Percentiles rank a stretch among this genome's conserved stretches.
These are phyloP conservation scores for Chrysanthemum lavandulifolium DNA, from an alignment of 129 eudicot species.

Conservation along the genomic window DNA sequence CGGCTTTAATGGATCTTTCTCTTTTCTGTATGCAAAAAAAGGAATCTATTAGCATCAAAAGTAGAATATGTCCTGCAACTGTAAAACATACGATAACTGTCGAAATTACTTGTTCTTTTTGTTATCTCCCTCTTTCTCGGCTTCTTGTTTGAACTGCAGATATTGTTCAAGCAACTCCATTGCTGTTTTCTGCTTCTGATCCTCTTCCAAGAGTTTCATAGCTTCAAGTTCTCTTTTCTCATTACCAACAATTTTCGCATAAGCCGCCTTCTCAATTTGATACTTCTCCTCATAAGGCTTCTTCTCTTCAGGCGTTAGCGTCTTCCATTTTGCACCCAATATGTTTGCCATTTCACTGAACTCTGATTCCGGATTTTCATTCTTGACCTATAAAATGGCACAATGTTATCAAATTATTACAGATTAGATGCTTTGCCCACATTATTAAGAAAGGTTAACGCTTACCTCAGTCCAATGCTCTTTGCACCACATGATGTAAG, in stretches of 20 bases:
- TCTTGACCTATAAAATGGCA: constrained; percentile 55
- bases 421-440: background rate
- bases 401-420: background rate
- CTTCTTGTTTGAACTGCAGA: constrained; percentile 68
- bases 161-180: constrained; percentile 96
- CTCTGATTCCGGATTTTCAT: constrained; percentile 76
- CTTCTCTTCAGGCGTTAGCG: constrained; percentile 76
- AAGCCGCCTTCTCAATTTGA: constrained; percentile 75
- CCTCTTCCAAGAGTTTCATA: constrained; percentile 88
- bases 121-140: constrained; percentile 56
- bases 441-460: background rate
- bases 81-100: background rate
- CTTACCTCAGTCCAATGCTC: constrained; percentile 87
- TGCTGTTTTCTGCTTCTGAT: constrained; percentile 86
- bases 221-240: constrained; percentile 93
- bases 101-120: constrained; percentile 65
- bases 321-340: constrained; percentile 86
- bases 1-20: constrained; percentile 86
- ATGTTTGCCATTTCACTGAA: constrained; percentile 70
- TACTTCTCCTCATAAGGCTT: constrained; percentile 91
- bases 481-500: constrained; percentile 85
- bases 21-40: constrained; percentile 52
- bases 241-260: constrained; percentile 63
- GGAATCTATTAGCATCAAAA: background rate
- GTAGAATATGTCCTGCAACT: background rate